Evolutionary conservation across 2,329 filamentous ascomycete genomes (phyloP), one percentile per base, ranked within the genome.

Genomic region (Seiridium unicorne): DNA sequence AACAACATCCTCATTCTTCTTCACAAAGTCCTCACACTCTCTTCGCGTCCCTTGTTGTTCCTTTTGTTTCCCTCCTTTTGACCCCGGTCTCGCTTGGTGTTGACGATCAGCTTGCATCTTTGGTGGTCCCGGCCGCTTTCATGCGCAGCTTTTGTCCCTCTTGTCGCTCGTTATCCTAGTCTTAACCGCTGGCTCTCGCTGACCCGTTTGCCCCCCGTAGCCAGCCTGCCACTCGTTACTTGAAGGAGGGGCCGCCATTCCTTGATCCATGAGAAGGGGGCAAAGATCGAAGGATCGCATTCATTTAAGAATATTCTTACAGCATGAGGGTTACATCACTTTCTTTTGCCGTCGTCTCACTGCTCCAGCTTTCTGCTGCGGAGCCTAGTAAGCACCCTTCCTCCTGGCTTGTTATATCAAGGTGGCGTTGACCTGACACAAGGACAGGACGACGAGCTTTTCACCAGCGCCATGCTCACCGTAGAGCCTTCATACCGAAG

Each of bases 261-360:
- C 6, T 47, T 57, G 26, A 48, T 31, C 26, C 46, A 7, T 7
- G 8, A 44, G 42, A 42, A 44, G 36, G 11, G 13, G 11, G 35
- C 32, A 55, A 36, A 55, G 44, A n/a, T 58, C 49, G 4, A 55
- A 58, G 58, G 34, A 13, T 36, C 38, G n/a, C 32, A 55, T 54
- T 36, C n/a, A 61, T 54, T 46, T 48, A 54, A 26, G 35, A 35
- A 53, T 13, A 47, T 58, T 36, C 48, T 44, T 40, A 51, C 49
- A 49, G 76, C 60, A 85, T 85, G 82, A 81, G 79, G 74, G 67
- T 71, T 62, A 65, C 71, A 53, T 60, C 70, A 60, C 68, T 80
- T 54, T 71, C 71, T 61, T 60, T 77, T 60, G 70, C 73, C 55
- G 66, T 76, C 42, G 60, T 76, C 55, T 69, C 74, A 54, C 67